Evolutionary conservation across 495 filamentous ascomycete genomes (phyloP).

Genomic region (Lophiostoma macrostomum): DNA sequence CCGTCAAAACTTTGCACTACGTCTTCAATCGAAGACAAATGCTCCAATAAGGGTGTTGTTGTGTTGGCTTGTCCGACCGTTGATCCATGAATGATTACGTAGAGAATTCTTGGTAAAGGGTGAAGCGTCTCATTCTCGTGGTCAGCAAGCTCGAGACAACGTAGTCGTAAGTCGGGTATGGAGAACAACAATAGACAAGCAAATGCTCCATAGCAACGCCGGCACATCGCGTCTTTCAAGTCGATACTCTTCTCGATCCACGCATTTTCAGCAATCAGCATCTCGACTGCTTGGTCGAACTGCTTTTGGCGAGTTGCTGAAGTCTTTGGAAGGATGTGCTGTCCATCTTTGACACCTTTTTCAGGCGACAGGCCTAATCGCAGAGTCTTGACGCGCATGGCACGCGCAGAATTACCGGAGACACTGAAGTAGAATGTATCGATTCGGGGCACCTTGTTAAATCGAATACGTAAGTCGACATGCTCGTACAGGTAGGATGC

Average conservation of each 20-base stretch:
- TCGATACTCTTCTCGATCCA: too few relatives aligned
- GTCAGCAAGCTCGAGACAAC: too few relatives aligned
- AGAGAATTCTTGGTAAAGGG: too few relatives aligned
- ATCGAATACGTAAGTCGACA: constrained; percentile 2
- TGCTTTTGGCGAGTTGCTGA: not conserved
- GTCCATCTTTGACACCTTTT: not conserved
- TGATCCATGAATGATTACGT: too few relatives aligned
- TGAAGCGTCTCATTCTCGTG: too few relatives aligned
- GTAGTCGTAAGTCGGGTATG: not conserved
- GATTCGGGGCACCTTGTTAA: not conserved
- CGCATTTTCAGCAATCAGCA: too few relatives aligned
- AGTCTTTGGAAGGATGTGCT: not conserved
- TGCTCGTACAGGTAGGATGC: not conserved
- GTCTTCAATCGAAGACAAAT: too few relatives aligned
- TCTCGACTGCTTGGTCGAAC: not conserved
- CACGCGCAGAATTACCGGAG: not conserved
- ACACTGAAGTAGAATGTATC: constrained; percentile 8
- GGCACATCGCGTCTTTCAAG: too few relatives aligned
- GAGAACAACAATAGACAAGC: not conserved
- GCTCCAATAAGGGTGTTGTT: too few relatives aligned
- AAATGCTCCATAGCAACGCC: constrained; percentile 1
- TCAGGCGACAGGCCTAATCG: not conserved
- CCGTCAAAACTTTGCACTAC: too few relatives aligned
- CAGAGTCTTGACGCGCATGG: constrained; percentile 1
- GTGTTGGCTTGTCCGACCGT: too few relatives aligned